These are phyloP conservation scores for Penicillium palitans DNA, from an alignment of 2,329 filamentous ascomycete genomes.

Conservation along the genomic window DNA sequence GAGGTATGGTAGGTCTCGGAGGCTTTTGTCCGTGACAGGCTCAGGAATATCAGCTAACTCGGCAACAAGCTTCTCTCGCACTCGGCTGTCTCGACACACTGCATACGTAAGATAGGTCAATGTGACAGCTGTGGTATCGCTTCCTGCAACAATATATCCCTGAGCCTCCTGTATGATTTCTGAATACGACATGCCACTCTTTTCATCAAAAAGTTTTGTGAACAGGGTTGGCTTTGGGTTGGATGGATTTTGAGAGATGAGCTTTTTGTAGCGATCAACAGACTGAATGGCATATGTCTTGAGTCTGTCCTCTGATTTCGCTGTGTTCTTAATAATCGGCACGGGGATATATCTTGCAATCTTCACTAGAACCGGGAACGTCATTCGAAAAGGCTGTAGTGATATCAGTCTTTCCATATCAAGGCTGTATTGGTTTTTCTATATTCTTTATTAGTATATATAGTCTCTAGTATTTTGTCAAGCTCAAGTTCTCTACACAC, in stretches of 20 bases:
- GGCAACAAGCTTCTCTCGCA: conserved; percentile 21
- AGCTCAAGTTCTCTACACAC: conserved; percentile 30
- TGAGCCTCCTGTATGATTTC: conserved; percentile 47
- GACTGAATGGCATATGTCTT: conserved; percentile 27
- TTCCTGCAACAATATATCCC: conserved; percentile 53
- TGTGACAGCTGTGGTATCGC: conserved; percentile 54
- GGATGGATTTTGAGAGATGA: conserved; percentile 17
- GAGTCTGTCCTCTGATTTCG: conserved; percentile 22
- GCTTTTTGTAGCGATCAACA: conserved; percentile 26
- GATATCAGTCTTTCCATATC: conserved; percentile 36
- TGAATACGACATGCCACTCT: conserved; percentile 27
- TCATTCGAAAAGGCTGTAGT: conserved; percentile 21
- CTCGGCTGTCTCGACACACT: conserved; percentile 19
- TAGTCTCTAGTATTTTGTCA: neutral
- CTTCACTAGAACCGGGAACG: conserved; percentile 28
- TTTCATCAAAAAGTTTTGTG: conserved; percentile 29
- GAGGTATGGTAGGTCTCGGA: conserved; percentile 45
- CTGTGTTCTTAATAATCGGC: conserved; percentile 23
- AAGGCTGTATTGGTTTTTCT: conserved; percentile 47
- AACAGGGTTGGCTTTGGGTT: conserved; percentile 30
- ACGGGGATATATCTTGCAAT: conserved; percentile 27
- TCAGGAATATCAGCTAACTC: conserved; percentile 23
- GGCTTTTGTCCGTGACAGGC: conserved; percentile 33
- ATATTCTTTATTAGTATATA: neutral
- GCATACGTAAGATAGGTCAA: conserved; percentile 47